phyloP scores from a whole-genome alignment of 2,329 filamentous ascomycete species.

The Aspergillus viridinutans region DNA sequence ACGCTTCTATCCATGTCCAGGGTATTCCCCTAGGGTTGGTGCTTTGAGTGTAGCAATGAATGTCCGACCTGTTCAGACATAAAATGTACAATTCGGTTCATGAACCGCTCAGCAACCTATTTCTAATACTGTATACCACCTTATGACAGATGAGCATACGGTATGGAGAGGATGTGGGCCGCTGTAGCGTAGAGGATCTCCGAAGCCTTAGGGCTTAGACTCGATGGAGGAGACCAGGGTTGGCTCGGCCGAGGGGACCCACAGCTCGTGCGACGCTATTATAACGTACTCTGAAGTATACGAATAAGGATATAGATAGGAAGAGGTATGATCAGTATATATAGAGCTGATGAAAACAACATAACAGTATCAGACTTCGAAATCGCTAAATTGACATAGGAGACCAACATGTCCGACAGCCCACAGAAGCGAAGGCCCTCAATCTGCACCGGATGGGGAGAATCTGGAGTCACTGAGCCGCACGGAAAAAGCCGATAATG shows the following conservation, averaged over 20 bases:
- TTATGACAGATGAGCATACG: no score
- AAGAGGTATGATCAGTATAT: background rate
- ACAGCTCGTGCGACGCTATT: background rate
- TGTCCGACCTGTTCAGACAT: no score
- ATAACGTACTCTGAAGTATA: background rate
- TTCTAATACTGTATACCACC: no score
- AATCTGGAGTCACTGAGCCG: background rate
- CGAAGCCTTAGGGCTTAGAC: no score
- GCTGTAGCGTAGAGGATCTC: background rate
- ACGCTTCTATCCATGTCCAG: no score
- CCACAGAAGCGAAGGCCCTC: background rate
- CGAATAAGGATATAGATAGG: no score
- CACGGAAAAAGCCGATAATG: no score
- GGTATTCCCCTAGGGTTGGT: no score
- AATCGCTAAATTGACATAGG: background rate
- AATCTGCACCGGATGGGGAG: background rate
- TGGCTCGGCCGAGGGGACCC: background rate
- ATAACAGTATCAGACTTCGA: background rate
- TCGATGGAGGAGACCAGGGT: background rate
- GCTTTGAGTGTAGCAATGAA: no score
- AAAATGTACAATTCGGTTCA: no score
- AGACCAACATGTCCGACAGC: background rate
- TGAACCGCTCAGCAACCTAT: no score
- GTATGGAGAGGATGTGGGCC: background rate
- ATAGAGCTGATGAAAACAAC: background rate